phyloP scores from a whole-genome alignment of 192 early-diverging fungal species.

The Spizellomyces sp. region DNA sequence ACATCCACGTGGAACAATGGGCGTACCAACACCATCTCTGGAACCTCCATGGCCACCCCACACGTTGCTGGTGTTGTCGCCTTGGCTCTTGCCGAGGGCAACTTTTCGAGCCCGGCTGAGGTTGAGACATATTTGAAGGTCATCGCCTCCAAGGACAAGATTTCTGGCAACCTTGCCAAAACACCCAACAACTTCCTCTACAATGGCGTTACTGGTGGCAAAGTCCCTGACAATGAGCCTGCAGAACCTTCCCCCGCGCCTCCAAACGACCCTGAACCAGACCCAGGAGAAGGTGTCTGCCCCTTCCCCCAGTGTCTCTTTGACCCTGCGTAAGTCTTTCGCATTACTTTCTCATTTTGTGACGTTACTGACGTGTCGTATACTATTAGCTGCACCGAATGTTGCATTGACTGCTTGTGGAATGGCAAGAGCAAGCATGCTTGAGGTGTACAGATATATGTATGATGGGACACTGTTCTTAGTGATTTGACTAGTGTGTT shows the following conservation, averaged over 20 bases:
- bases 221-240: slow-evolving; percentile 43
- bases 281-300: slow-evolving; percentile 49
- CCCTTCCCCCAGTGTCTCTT: slow-evolving; percentile 52
- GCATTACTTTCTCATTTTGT: neutral
- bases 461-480: too few species aligned
- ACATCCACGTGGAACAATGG: slow-evolving; percentile 76
- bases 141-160: slow-evolving; percentile 40
- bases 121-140: slow-evolving; percentile 44
- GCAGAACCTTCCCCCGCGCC: slow-evolving; percentile 36
- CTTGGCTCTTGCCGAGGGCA: slow-evolving; percentile 48
- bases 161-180: slow-evolving; percentile 32
- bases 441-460: too few species aligned
- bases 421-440: too few species aligned
- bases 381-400: slow-evolving; percentile 17
- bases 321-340: slow-evolving; percentile 34
- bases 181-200: slow-evolving; percentile 52
- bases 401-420: slow-evolving; percentile 30
- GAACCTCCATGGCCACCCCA: slow-evolving; percentile 94
- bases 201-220: slow-evolving; percentile 43
- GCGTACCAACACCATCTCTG: slow-evolving; percentile 86
- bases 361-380: neutral
- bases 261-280: slow-evolving; percentile 34
- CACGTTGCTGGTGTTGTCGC: slow-evolving; percentile 91
- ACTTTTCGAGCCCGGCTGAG: slow-evolving; percentile 43
- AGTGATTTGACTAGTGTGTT: too few species aligned